Conservation (phyloP, 129 eudicot species). For the Tagetes erecta region DNA sequence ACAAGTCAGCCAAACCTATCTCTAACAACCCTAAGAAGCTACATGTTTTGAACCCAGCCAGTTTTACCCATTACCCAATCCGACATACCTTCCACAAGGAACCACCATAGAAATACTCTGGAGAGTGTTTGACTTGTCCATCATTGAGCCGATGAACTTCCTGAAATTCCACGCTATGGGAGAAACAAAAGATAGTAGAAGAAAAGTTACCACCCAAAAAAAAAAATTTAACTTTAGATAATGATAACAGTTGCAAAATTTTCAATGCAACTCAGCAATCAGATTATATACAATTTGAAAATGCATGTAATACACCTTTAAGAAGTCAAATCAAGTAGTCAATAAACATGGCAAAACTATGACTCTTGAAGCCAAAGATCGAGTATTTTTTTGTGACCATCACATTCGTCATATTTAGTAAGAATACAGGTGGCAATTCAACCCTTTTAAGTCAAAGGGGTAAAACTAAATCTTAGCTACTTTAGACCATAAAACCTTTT, state of each 20-base stretch:
- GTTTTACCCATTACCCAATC: not conserved
- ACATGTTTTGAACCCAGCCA: not conserved
- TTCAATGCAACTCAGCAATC: not conserved
- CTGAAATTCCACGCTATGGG: constrained; percentile 76
- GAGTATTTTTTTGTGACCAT: not conserved
- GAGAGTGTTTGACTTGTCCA: constrained; percentile 99
- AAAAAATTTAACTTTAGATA: not conserved
- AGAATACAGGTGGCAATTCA: not conserved
- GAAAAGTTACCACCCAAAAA: not conserved
- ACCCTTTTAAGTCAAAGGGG: not conserved
- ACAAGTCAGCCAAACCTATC: not conserved
- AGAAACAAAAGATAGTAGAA: constrained; percentile 21
- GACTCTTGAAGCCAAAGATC: not conserved
- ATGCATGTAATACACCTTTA: not conserved
- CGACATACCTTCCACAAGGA: constrained; percentile 88
- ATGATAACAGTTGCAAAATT: not conserved
- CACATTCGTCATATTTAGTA: not conserved
- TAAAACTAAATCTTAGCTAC: not conserved
- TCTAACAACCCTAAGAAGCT: not conserved
- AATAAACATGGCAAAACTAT: not conserved
- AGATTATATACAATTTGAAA: not conserved
- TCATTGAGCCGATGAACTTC: constrained; percentile 90
- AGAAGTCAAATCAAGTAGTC: not conserved
- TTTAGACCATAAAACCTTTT: not conserved
- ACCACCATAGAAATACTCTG: constrained; percentile 96